Base-by-base conservation (phyloP, 164 flowering plant species). In the Aristolochia fimbriata region DNA sequence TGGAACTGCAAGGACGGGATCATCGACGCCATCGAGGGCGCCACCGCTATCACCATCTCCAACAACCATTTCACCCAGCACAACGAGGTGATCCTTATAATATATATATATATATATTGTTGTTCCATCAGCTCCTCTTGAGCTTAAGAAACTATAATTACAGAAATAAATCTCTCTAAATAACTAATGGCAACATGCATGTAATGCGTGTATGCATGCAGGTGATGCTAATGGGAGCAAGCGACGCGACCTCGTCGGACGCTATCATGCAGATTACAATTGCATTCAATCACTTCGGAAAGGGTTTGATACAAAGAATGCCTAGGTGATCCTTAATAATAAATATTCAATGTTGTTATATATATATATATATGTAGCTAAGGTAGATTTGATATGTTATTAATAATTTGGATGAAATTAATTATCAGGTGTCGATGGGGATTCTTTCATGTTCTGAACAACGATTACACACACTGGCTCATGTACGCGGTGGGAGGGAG, bases 401-500 rank as follows among this genome's bases (percentile, higher is more conserved):
- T n/a, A n/a, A n/a, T n/a, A n/a, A n/a, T n/a, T n/a, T n/a, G n/a
- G n/a, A n/a, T n/a, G n/a, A n/a, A n/a, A n/a, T n/a, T n/a, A n/a
- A n/a, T n/a, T n/a, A n/a, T n/a, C 53, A 64, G 67, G 60, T 77
- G 76, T 60, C 55, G 96, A 24, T 86, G 76, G 76, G 93, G 96
- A 0, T 81, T 81, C 62, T 56, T 83, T 71, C 91, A 88, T 56
- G 81, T 86, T 0, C 78, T 88, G 25, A 87, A 87, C 79, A 87
- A 87, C 15, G 91, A 87, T 73, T 84, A 87, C 72, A 84, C 85
- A 8, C 91, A 81, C 46, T 88, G 91, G 91, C 66, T 66, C 7
- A 83, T 88, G 96, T 88, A 88, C 33, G 96, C 96, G 49, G 76
- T 88, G n/a, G 96, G 96, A 21, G 92, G 96, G 1, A 82, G 92